Evolutionary conservation across 768 basidiomycete species (phyloP), one percentile per base, ranked within the genome.

Genomic region (Lactifluus rugatus): DNA sequence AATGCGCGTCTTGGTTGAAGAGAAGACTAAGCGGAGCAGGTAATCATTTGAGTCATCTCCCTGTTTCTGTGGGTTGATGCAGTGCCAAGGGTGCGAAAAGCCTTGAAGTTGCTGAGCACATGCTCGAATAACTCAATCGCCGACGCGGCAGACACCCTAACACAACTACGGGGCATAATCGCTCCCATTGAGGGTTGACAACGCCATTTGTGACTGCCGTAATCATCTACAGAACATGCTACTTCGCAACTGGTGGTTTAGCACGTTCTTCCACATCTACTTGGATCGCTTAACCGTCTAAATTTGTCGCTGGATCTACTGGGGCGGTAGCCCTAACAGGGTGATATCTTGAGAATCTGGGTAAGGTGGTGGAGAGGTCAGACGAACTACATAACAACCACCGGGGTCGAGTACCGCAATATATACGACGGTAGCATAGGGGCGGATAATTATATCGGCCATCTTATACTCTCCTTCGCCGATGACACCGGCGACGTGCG

Each of bases 381-480:
- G n/a, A n/a, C n/a, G n/a, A n/a, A n/a, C n/a, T n/a, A n/a, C n/a
- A n/a, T n/a, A n/a, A n/a, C n/a, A n/a, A n/a, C n/a, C n/a, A n/a
- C n/a, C n/a, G n/a, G n/a, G n/a, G n/a, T n/a, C n/a, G n/a, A n/a
- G n/a, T n/a, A n/a, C n/a, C n/a, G n/a, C n/a, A n/a, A n/a, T n/a
- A n/a, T n/a, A n/a, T n/a, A n/a, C n/a, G n/a, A n/a, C n/a, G n/a
- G n/a, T n/a, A n/a, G n/a, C n/a, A n/a, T n/a, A n/a, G n/a, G n/a
- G n/a, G n/a, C n/a, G n/a, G n/a, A n/a, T n/a, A n/a, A n/a, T n/a
- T n/a, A n/a, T n/a, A n/a, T n/a, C n/a, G n/a, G n/a, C n/a, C n/a
- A n/a, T n/a, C n/a, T n/a, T n/a, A n/a, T n/a, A n/a, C n/a, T 99
- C 68, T 91, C 88, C 69, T 93, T 90, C 65, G 93, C 91, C 0